phyloP scores from a whole-genome alignment of 2,329 filamentous ascomycete species.

The Colletotrichum euphorbiae region DNA sequence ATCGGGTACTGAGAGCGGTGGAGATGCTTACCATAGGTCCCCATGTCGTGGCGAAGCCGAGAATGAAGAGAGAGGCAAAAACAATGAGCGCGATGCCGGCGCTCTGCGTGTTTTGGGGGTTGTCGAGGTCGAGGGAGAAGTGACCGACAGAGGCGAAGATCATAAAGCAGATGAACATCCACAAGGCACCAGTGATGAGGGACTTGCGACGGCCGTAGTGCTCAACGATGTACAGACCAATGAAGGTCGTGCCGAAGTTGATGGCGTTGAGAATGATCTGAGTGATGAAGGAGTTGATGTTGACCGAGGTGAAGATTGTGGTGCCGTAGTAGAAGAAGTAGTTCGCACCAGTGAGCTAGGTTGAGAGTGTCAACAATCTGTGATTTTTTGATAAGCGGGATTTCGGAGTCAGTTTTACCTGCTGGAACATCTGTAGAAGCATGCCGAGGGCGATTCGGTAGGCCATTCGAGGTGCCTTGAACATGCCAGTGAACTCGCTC shows the following conservation, averaged over 20 bases:
- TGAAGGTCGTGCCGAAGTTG: slow-evolving; percentile 75
- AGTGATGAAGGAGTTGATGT: slow-evolving; percentile 71
- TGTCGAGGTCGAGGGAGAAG: slow-evolving; percentile 55
- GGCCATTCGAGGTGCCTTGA: slow-evolving; percentile 71
- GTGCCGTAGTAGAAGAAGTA: slow-evolving; percentile 75
- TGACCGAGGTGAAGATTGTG: slow-evolving; percentile 59
- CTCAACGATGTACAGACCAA: slow-evolving; percentile 77
- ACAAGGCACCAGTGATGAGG: slow-evolving; percentile 70
- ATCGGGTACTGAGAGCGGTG: neutral
- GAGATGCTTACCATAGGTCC: slow-evolving; percentile 32
- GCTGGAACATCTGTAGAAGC: slow-evolving; percentile 72
- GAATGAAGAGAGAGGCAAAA: slow-evolving; percentile 72
- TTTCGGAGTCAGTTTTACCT: slow-evolving; percentile 57
- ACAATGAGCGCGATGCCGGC: slow-evolving; percentile 72
- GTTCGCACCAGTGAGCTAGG: slow-evolving; percentile 64
- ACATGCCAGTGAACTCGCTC: slow-evolving; percentile 67
- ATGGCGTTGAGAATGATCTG: slow-evolving; percentile 76
- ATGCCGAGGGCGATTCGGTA: slow-evolving; percentile 73
- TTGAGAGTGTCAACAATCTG: neutral
- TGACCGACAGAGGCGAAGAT: slow-evolving; percentile 66
- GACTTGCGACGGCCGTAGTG: slow-evolving; percentile 73
- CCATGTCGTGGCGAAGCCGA: slow-evolving; percentile 67
- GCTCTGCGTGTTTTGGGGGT: slow-evolving; percentile 50
- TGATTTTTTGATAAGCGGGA: too few species aligned
- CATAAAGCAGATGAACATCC: slow-evolving; percentile 72